Base-by-base conservation (phyloP, 2,329 filamentous ascomycete species). In the Trichoderma sp. region DNA sequence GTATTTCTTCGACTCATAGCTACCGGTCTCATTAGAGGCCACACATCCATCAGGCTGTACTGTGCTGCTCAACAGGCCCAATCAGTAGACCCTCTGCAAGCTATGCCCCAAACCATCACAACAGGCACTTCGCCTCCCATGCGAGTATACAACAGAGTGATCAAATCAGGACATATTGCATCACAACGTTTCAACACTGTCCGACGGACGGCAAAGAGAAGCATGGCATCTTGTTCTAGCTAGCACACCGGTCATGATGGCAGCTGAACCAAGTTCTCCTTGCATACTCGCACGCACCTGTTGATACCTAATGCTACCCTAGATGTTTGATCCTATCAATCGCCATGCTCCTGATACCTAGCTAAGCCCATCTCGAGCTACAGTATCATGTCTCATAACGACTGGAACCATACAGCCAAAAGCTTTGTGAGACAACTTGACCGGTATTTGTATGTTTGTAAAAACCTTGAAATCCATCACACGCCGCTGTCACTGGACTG, bases 231-330 rank as follows among this genome's bases (percentile, higher is more conserved):
- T n/a, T 19, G 43, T 21, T 52, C 39, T 7, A 7, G 19, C 39
- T 62, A 62, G 47, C 15, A 62, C 34, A 43, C 19, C 39, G 14
- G 14, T 24, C 17, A n/a, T 55, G 30, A 9, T 10, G 41, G 24
- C 47, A 52, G 59, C 59, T 61, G 48, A 54, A 19, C 21, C 28
- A 21, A n/a, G 28, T 52, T 52, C 10, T 24, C 43, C 43, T 24
- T 28, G 47, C 15, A 34, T 43, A 54, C n/a, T 43, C 19, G 24
- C 12, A 24, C 17, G 5, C 28, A 7, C 47, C 39, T 19, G n/a
- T 15, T 21, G 10, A 7, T 30, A 7, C 47, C 39, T 19, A 44
- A 58, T 57, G 43, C 52, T 26, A 24, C 52, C 39, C 26, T 15
- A 14, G 19, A n/a, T 26, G 9, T 24, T 26, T 21, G 52, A 56